Base-by-base conservation (phyloP, 2,329 filamentous ascomycete genomes). In the Ophiocordyceps robertsii region DNA sequence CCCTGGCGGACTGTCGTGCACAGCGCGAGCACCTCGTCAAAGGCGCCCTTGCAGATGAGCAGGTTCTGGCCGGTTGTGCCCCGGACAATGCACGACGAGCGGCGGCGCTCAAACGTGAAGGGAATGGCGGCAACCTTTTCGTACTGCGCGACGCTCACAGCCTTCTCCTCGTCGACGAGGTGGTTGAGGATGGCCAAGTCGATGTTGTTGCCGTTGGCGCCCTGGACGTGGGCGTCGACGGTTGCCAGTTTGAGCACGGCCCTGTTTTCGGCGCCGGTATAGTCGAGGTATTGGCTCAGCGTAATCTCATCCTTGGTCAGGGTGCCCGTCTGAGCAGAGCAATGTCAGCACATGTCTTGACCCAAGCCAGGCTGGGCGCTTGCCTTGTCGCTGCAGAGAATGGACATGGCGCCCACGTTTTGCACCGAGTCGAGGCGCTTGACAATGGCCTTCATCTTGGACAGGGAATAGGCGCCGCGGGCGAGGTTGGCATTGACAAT, bases 371-470 rank as follows among this genome's bases (percentile, higher is more conserved):
- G 12, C n/a, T 8, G 4, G 14, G 32, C 9, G 16, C 36, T 35
- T 46, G 52, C 51, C 51, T 57, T 57, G 37, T 57, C 54, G 39
- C 55, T 56, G 43, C 54, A 57, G 1, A 57, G 46, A 10, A 57
- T 45, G 6, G 53, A 50, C 52, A 57, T 57, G 27, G 55, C 54
- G 12, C 54, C 55, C 1, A 57, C 41, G 31, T 56, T 55, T 42
- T 57, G 54, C 10, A 57, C 52, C 10, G 52, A 53, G 44, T 57
- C 52, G 29, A 56, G 56, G 44, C 65, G 50, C 45, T 54, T 54
- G 39, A 59, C 57, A 41, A 67, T 53, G 31, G 58, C 55, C 50
- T 60, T 58, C 51, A 62, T 60, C 46, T 53, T 54, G 37, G 54
- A 56, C 2, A 57, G 33, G 2, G 53, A 40, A 13, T 50, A 50